These are phyloP conservation scores for Aechmea fasciata DNA, from an alignment of 176 grass and related monocot genomes.

Conservation along the genomic window DNA sequence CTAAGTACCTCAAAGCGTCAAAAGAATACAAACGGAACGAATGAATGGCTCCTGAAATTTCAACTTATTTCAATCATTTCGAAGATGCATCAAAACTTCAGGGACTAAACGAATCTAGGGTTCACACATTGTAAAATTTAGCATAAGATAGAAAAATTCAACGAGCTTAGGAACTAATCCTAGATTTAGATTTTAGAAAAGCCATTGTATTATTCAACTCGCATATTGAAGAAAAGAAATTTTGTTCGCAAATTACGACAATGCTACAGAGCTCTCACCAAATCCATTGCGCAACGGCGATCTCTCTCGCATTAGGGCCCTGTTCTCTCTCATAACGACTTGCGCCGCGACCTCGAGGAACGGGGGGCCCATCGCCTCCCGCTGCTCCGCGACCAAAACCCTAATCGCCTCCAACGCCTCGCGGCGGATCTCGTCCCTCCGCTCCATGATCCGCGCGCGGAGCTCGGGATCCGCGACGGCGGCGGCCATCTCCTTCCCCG, in stretches of 20 bases:
- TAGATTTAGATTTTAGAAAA: slow-evolving; percentile 2
- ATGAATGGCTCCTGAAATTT: too few relatives aligned
- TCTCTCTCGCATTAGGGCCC: background rate
- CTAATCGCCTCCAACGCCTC: slow-evolving; percentile 21
- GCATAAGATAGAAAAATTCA: too few relatives aligned
- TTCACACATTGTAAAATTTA: too few relatives aligned
- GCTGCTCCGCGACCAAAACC: slow-evolving; percentile 27
- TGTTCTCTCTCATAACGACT: slow-evolving; percentile 31
- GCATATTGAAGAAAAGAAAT: background rate
- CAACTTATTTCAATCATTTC: too few relatives aligned
- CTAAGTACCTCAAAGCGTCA: too few relatives aligned
- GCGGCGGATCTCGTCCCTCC: slow-evolving; percentile 12
- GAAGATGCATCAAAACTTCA: too few relatives aligned
- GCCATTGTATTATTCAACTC: slow-evolving; percentile 28
- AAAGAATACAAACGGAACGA: too few relatives aligned
- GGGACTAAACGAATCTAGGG: too few relatives aligned
- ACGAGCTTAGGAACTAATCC: too few relatives aligned
- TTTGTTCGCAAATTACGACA: background rate
- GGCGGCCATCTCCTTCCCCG: slow-evolving; percentile 29
- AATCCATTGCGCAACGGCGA: slow-evolving; percentile 7
- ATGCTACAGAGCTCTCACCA: slow-evolving; percentile 19
- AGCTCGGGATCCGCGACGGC: slow-evolving; percentile 26
- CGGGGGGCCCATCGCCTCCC: slow-evolving; percentile 28
- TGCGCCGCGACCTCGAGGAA: slow-evolving; percentile 22
- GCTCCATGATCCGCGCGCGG: slow-evolving; percentile 9